A percentile compares a stretch with the other conserved stretches of the same genome.
These are phyloP conservation scores for Saturnispora silvae DNA, from an alignment of 805 yeast species.

Conservation along the genomic window DNA sequence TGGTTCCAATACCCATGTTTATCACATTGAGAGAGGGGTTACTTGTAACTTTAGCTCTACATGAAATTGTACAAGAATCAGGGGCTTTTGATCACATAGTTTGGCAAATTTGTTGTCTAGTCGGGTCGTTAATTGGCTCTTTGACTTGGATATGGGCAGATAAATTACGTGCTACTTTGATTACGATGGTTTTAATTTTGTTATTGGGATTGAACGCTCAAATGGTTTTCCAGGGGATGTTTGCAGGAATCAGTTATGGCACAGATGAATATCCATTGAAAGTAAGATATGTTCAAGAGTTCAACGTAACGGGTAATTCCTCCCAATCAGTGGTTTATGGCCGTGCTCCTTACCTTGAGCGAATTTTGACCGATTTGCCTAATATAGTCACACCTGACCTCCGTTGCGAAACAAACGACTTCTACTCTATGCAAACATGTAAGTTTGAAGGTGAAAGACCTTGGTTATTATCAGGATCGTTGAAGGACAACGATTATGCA, in stretches of 20 bases:
- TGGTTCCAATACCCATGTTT: conserved; percentile 56
- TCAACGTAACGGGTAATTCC: conserved; percentile 31
- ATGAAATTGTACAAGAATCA: conserved; percentile 66
- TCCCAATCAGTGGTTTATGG: conserved; percentile 26
- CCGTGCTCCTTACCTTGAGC: conserved; percentile 36
- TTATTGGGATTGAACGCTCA: conserved; percentile 19
- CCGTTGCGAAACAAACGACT: conserved; percentile 26
- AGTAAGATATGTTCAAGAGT: conserved; percentile 54
- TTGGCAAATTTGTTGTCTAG: conserved; percentile 25
- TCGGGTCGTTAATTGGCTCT: conserved; percentile 23
- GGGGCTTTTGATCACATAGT: conserved; percentile 31
- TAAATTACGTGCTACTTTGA: conserved; percentile 3
- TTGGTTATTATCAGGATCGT: conserved; percentile 32
- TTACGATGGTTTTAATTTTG: background rate
- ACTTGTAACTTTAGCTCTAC: conserved; percentile 50
- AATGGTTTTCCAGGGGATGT: conserved; percentile 56
- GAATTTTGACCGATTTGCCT: conserved; percentile 52
- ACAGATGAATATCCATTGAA: conserved; percentile 56
- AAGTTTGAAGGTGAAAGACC: conserved; percentile 40
- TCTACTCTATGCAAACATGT: conserved; percentile 43
- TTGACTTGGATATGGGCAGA: conserved; percentile 7
- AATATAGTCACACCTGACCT: conserved; percentile 26
- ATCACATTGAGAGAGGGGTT: conserved; percentile 45
- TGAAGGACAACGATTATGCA: conserved; percentile 24
- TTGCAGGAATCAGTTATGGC: conserved; percentile 17